A percentile compares a stretch with the other conserved stretches of the same genome.
These are phyloP conservation scores for Aspergillus sp. DNA, from an alignment of 2,329 filamentous ascomycete species.

Conservation along the genomic window DNA sequence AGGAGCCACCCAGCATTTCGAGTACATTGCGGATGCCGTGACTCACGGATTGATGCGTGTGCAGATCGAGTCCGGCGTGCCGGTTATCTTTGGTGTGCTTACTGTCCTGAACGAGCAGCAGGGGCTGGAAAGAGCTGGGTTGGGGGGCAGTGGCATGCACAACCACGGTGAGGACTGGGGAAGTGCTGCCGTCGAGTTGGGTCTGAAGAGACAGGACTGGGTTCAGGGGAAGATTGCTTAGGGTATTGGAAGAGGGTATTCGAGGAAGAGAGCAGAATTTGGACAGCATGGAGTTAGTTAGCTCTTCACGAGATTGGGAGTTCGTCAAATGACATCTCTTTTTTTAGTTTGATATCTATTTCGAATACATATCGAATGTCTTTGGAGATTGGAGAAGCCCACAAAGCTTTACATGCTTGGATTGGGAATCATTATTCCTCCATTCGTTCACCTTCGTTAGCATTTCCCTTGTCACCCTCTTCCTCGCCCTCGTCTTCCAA, in stretches of 20 bases:
- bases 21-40: slow-evolving; percentile 91
- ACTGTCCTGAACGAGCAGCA: slow-evolving; percentile 86
- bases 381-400: slow-evolving; percentile 3
- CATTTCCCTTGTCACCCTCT: slow-evolving; percentile 59
- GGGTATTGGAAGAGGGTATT: background rate
- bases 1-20: slow-evolving; percentile 98
- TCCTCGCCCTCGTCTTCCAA: slow-evolving; percentile 77
- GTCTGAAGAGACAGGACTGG: slow-evolving; percentile 79
- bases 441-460: slow-evolving; percentile 68
- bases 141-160: slow-evolving; percentile 54
- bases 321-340: too few species aligned
- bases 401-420: background rate
- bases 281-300: background rate
- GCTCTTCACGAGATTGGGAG: too few species aligned
- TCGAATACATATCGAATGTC: background rate
- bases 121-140: slow-evolving; percentile 72
- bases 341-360: background rate
- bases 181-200: slow-evolving; percentile 85
- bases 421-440: slow-evolving; percentile 56
- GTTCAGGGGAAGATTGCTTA: slow-evolving; percentile 55
- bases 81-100: slow-evolving; percentile 84
- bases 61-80: slow-evolving; percentile 78
- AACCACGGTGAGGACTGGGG: slow-evolving; percentile 99
- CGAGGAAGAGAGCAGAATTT: background rate
- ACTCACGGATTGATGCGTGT: slow-evolving; percentile 90